phyloP scores from a whole-genome alignment of 202 grass and related monocot genomes.

The Setaria italica region DNA sequence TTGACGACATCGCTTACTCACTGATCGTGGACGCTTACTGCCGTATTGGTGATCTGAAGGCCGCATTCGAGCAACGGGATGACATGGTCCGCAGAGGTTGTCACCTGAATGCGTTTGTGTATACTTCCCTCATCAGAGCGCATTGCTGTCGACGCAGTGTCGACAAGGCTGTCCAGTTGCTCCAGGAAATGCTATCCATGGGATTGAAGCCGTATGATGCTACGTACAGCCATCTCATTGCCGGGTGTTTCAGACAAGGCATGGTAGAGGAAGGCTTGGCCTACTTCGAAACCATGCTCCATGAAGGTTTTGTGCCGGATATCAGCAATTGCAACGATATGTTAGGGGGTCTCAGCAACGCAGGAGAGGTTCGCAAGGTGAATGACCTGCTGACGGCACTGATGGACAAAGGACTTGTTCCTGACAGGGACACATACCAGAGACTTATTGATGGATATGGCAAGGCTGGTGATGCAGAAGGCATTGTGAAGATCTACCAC shows the following conservation, averaged over 20 bases:
- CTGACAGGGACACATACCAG: conserved; percentile 59
- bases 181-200: conserved; percentile 70
- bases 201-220: conserved; percentile 75
- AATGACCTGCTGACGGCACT: conserved; percentile 59
- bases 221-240: conserved; percentile 70
- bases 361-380: conserved; percentile 61
- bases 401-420: conserved; percentile 65
- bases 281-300: conserved; percentile 70
- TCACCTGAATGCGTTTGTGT: conserved; percentile 71
- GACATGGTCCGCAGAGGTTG: conserved; percentile 67
- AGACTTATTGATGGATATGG: conserved; percentile 65
- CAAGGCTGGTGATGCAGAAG: conserved; percentile 48
- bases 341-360: conserved; percentile 47
- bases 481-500: conserved; percentile 68
- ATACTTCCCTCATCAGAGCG: conserved; percentile 68
- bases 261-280: conserved; percentile 46
- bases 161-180: conserved; percentile 46
- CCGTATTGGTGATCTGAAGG: conserved; percentile 50
- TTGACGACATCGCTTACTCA: conserved; percentile 67
- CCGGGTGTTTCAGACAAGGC: conserved; percentile 57
- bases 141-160: conserved; percentile 43
- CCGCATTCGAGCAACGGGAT: conserved; percentile 45
- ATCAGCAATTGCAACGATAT: conserved; percentile 54
- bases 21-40: conserved; percentile 64
- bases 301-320: conserved; percentile 61